Conservation (phyloP, 78 protist genomes). For the Tieghemostelium lacteum region DNA sequence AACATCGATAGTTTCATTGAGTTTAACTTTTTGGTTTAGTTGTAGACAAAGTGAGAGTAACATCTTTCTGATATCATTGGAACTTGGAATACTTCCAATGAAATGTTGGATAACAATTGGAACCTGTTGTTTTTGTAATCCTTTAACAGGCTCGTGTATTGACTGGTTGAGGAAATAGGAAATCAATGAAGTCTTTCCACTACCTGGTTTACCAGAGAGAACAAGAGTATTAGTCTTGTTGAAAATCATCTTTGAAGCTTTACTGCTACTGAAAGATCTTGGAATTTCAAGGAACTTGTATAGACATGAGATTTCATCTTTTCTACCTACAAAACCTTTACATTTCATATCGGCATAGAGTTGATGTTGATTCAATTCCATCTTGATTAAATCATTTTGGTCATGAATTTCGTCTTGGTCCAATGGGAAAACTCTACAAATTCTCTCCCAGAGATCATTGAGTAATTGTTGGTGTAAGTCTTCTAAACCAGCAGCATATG, state of each 20-base stretch:
- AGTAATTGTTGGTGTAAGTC: constrained; percentile 35
- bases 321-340: constrained; percentile 52
- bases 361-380: constrained; percentile 29
- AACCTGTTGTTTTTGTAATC: neutral
- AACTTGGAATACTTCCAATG: constrained; percentile 36
- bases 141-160: neutral
- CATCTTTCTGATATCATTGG: constrained; percentile 25
- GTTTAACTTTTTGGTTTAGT: neutral
- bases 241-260: constrained; percentile 28
- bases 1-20: neutral
- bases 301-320: constrained; percentile 35
- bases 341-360: neutral
- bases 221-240: constrained; percentile 37
- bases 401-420: neutral
- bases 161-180: constrained; percentile 23
- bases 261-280: neutral
- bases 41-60: constrained; percentile 30
- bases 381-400: constrained; percentile 12
- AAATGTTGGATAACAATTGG: neutral
- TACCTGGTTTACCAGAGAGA: constrained; percentile 81
- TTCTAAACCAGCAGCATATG: constrained; percentile 29
- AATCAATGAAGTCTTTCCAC: constrained; percentile 79
- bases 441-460: constrained; percentile 69
- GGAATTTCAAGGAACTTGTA: constrained; percentile 35
- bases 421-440: constrained; percentile 21